Conservation (phyloP, 805 yeast genomes). For the Starmerella sp. region DNA sequence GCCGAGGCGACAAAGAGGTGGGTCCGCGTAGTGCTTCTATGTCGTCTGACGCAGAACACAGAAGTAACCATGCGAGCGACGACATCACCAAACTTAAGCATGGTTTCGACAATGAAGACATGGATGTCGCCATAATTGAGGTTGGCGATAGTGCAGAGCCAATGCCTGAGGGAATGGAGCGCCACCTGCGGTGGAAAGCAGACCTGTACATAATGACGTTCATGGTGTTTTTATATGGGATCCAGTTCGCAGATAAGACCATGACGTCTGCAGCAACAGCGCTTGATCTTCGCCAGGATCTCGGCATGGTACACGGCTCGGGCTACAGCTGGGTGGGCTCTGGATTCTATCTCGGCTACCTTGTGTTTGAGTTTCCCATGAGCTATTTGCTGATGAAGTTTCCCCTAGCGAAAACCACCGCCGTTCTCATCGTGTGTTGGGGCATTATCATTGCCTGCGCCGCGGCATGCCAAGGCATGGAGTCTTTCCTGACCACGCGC, state of each 20-base stretch:
- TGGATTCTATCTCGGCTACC: conserved; percentile 50
- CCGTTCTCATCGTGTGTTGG: conserved; percentile 44
- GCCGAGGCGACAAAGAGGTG: too few species aligned
- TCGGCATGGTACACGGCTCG: conserved; percentile 5
- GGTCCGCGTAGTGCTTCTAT: too few species aligned
- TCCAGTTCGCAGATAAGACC: conserved; percentile 13
- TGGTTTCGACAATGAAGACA: background rate
- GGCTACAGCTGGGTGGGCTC: conserved; percentile 39
- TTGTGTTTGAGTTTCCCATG: conserved; percentile 44
- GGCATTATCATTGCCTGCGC: conserved; percentile 43
- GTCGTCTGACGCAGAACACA: too few species aligned
- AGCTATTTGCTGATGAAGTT: conserved; percentile 39
- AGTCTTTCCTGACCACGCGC: conserved; percentile 37
- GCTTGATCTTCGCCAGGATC: conserved; percentile 5
- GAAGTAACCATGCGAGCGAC: too few species aligned
- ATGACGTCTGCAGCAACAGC: conserved; percentile 8
- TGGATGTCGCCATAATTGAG: background rate
- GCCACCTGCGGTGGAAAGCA: conserved; percentile 7
- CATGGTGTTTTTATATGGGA: conserved; percentile 9
- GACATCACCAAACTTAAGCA: background rate
- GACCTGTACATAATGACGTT: conserved; percentile 6
- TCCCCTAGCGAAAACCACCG: conserved; percentile 43
- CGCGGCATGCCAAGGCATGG: conserved; percentile 35
- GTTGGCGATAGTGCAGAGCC: background rate
- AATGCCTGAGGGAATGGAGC: conserved; percentile 4